Evolutionary conservation across 768 basidiomycete genomes (phyloP).

Genomic region (Lyophyllum shimeji): DNA sequence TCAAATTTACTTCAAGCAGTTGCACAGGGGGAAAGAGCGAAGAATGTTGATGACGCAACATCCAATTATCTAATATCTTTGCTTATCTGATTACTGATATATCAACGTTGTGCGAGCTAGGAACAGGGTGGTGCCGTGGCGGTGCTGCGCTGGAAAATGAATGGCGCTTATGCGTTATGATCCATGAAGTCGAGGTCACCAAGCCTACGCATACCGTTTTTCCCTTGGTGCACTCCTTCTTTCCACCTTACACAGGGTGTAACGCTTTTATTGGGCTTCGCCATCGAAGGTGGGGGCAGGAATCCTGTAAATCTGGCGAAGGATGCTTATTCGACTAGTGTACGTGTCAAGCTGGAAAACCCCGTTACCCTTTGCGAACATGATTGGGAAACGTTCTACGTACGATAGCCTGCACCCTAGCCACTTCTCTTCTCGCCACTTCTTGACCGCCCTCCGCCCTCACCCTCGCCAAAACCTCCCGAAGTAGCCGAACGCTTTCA

Average conservation of each 20-base stretch:
- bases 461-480: constrained; percentile 10
- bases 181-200: background rate
- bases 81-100: too few relatives aligned
- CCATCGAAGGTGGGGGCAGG: background rate
- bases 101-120: too few relatives aligned
- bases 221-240: too few relatives aligned
- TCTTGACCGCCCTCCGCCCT: background rate
- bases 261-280: background rate
- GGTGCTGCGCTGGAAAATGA: background rate
- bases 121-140: too few relatives aligned
- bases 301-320: constrained; percentile 1
- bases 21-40: too few relatives aligned
- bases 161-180: background rate
- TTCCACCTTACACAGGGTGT: too few relatives aligned
- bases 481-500: constrained; percentile 12
- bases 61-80: too few relatives aligned
- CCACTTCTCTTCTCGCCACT: background rate
- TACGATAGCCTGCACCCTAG: constrained; percentile 11
- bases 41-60: too few relatives aligned
- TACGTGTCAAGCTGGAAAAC: constrained; percentile 12
- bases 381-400: background rate
- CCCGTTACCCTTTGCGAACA: background rate
- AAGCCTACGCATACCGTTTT: background rate
- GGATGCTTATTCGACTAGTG: constrained; percentile 6
- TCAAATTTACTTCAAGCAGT: too few relatives aligned